Conservation (phyloP, 176 grass and related monocot genomes). For the Triticum dicoccoides region DNA sequence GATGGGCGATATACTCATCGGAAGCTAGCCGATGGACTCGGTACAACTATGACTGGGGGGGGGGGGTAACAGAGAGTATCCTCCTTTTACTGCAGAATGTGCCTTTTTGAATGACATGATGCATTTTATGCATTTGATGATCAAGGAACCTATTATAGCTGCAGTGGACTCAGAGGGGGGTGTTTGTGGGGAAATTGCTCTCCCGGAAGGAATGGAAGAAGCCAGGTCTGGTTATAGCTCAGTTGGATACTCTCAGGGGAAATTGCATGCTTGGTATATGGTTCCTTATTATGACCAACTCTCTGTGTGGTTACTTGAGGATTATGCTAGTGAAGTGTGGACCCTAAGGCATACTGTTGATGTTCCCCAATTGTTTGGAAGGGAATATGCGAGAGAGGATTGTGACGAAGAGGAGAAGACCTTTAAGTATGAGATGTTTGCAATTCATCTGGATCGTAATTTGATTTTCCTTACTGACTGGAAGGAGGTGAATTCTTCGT, state of each 20-base stretch:
- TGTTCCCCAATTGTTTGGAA: too few relatives aligned
- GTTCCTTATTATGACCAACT: background rate
- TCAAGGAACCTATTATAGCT: background rate
- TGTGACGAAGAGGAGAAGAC: too few relatives aligned
- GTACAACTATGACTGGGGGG: too few relatives aligned
- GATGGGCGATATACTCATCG: too few relatives aligned
- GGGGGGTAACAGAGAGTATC: too few relatives aligned
- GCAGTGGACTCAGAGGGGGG: background rate
- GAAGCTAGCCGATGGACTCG: too few relatives aligned
- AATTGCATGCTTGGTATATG: background rate
- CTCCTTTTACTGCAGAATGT: too few relatives aligned
- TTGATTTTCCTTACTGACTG: background rate
- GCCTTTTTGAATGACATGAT: too few relatives aligned
- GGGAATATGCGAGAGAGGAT: too few relatives aligned
- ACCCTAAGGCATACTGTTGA: too few relatives aligned
- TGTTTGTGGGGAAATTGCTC: background rate
- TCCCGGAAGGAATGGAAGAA: background rate
- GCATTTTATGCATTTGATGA: background rate
- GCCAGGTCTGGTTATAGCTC: background rate
- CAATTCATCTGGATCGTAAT: too few relatives aligned
- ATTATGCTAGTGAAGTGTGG: background rate
- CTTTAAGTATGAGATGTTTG: too few relatives aligned
- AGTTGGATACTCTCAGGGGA: background rate
- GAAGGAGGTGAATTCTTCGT: background rate
- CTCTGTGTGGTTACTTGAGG: background rate